A percentile compares a stretch with the other conserved stretches of the same genome.
These are phyloP conservation scores for Aspergillus sp. DNA, from an alignment of 2,329 filamentous ascomycete genomes.

Conservation along the genomic window DNA sequence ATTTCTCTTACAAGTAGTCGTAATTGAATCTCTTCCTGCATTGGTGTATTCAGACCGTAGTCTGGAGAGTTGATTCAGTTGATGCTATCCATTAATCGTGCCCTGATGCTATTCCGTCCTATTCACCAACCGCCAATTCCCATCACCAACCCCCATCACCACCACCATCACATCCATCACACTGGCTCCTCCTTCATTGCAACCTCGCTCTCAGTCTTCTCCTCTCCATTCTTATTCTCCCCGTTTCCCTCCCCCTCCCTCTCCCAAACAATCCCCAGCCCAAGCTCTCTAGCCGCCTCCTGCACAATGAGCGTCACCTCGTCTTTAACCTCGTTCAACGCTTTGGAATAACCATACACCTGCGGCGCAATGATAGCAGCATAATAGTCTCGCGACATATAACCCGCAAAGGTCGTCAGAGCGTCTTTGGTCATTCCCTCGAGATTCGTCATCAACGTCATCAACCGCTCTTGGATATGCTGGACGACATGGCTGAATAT, in stretches of 20 bases:
- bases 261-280: neutral
- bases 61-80: neutral
- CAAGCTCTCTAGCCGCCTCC: slow-evolving; percentile 1
- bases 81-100: neutral
- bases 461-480: neutral
- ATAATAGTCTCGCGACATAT: slow-evolving; percentile 4
- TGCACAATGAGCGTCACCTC: neutral
- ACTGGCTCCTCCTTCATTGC: too few species aligned
- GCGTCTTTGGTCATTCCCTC: neutral
- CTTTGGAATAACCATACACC: neutral
- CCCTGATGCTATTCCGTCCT: neutral
- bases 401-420: neutral
- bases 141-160: too few species aligned
- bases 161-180: too few species aligned
- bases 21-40: too few species aligned
- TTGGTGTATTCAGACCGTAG: too few species aligned
- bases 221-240: neutral
- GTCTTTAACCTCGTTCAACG: neutral
- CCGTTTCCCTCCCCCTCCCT: neutral
- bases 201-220: neutral
- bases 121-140: neutral
- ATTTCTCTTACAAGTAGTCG: too few species aligned
- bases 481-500: neutral
- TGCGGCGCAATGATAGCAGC: slow-evolving; percentile 4
- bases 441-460: neutral